phyloP scores from a whole-genome alignment of 352 stramenopile species.

The Globisporangium cylindrosporum region DNA sequence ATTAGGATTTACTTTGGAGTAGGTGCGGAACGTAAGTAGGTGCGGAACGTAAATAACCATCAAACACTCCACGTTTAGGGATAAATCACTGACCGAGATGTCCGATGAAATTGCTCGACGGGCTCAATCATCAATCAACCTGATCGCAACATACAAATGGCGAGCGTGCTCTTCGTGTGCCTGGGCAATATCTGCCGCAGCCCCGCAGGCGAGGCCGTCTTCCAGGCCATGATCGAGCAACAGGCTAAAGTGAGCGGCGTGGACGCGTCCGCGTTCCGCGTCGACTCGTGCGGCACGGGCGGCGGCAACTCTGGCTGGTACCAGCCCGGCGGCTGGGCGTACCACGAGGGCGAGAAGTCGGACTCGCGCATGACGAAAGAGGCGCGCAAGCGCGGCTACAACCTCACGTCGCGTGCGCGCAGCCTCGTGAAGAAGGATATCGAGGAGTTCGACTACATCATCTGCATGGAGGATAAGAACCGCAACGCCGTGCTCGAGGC shows the following conservation, averaged over 20 bases:
- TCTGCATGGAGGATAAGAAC: slow-evolving; percentile 90
- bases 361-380: slow-evolving; percentile 86
- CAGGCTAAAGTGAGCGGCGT: slow-evolving; percentile 19
- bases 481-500: slow-evolving; percentile 76
- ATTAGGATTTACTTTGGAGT: too few species aligned
- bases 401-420: slow-evolving; percentile 74
- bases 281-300: slow-evolving; percentile 87
- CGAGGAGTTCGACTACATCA: slow-evolving; percentile 84
- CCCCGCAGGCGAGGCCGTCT: slow-evolving; percentile 75
- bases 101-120: neutral
- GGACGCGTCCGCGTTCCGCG: slow-evolving; percentile 35
- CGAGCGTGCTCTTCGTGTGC: slow-evolving; percentile 87
- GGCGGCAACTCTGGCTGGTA: slow-evolving; percentile 83
- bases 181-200: slow-evolving; percentile 90
- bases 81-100: too few species aligned
- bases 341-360: slow-evolving; percentile 82
- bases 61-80: too few species aligned
- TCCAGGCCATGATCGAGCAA: slow-evolving; percentile 72
- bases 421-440: slow-evolving; percentile 72
- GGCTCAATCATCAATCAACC: slow-evolving; percentile 1
- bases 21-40: too few species aligned
- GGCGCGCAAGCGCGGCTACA: slow-evolving; percentile 79
- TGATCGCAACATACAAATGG: slow-evolving; percentile 23
- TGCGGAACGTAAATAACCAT: too few species aligned
- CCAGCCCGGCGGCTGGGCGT: slow-evolving; percentile 71